Evolutionary conservation across 805 yeast species (phyloP).

Genomic region (Yarrowia sp.): DNA sequence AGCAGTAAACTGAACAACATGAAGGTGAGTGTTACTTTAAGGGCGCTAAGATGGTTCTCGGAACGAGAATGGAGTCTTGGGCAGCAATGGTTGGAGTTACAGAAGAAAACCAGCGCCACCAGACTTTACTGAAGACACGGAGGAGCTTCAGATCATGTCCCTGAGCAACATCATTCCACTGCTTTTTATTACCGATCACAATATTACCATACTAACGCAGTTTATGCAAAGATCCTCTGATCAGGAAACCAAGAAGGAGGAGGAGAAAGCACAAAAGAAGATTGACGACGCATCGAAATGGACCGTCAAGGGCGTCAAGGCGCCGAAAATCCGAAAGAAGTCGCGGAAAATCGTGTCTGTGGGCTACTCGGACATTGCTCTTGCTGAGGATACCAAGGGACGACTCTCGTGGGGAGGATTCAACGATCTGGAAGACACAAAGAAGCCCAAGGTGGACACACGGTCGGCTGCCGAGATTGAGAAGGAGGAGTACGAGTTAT

Average conservation of each 20-base stretch:
- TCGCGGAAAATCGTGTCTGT: constrained; percentile 12
- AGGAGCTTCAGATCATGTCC: not conserved
- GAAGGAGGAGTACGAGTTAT: not conserved
- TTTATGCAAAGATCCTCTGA: constrained; percentile 19
- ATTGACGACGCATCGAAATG: constrained; percentile 24
- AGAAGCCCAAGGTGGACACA: not conserved
- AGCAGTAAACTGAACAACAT: constrained; percentile 21
- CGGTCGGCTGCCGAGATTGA: constrained; percentile 9
- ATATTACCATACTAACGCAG: not conserved
- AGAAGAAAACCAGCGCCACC: too few relatives aligned
- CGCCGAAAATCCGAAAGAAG: not conserved
- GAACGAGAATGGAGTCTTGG: not conserved
- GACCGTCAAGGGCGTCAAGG: constrained; percentile 4
- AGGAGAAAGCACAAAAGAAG: constrained; percentile 18
- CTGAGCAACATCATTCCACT: too few relatives aligned
- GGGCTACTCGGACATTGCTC: constrained; percentile 19
- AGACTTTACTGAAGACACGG: too few relatives aligned
- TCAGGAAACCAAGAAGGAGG: constrained; percentile 13
- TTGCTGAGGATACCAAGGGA: constrained; percentile 13
- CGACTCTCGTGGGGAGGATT: constrained; percentile 21
- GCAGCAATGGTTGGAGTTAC: too few relatives aligned
- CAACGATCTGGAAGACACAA: constrained; percentile 12
- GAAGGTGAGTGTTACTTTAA: constrained; percentile 9
- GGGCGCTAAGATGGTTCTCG: not conserved
- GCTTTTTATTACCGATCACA: not conserved